These are phyloP conservation scores for Pythium phragmitis DNA, from an alignment of 352 stramenopile genomes.

Conservation along the genomic window DNA sequence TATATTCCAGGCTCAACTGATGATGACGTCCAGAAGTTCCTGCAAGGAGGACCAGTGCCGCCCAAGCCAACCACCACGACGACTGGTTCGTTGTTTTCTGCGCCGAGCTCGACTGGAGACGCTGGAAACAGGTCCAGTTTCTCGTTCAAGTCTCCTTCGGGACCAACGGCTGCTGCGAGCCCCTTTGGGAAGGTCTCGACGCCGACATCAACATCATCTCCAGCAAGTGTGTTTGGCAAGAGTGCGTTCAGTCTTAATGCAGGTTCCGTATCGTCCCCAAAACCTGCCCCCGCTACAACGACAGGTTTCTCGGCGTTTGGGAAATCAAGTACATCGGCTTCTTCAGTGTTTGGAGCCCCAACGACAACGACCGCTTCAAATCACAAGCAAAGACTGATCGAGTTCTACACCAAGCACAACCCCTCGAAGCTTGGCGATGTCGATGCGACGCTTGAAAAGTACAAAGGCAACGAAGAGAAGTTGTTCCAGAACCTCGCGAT, in stretches of 20 bases:
- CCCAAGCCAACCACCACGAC: constrained; percentile 32
- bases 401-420: constrained; percentile 93
- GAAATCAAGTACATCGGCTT: constrained; percentile 7
- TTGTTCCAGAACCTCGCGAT: constrained; percentile 66
- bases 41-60: constrained; percentile 48
- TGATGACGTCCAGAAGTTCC: constrained; percentile 63
- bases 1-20: constrained; percentile 54
- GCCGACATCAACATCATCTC: background rate
- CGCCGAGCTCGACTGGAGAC: background rate
- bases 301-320: constrained; percentile 12
- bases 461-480: constrained; percentile 82
- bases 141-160: constrained; percentile 22
- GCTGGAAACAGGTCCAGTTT: background rate
- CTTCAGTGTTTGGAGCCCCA: constrained; percentile 8
- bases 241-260: constrained; percentile 15
- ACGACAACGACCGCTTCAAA: constrained; percentile 12
- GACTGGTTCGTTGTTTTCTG: constrained; percentile 8
- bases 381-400: constrained; percentile 69
- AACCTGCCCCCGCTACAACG: background rate
- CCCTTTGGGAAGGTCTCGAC: constrained; percentile 33
- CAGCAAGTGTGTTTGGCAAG: constrained; percentile 19
- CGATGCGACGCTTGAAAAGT: constrained; percentile 88
- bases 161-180: constrained; percentile 22
- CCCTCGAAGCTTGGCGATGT: constrained; percentile 84
- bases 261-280: constrained; percentile 1